Evolutionary conservation across 495 filamentous ascomycete genomes (phyloP), one percentile per base, ranked within the genome.

Genomic region (Aspergillus sclerotiicarbonarius): DNA sequence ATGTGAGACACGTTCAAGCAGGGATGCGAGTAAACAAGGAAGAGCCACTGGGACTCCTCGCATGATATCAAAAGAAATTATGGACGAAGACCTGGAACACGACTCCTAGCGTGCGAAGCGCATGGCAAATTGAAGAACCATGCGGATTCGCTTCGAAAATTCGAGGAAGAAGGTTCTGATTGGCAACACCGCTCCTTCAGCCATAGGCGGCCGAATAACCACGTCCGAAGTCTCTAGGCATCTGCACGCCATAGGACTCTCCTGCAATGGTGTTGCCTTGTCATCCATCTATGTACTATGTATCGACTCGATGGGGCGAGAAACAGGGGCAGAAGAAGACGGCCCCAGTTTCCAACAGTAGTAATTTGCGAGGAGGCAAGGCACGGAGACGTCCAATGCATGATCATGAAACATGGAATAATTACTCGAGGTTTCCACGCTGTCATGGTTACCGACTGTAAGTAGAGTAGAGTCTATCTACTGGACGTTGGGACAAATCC

Each of bases 51-150:
- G 25, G 3, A 31, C 47, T 50, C 47, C 47, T 50, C 47, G 56
- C 49, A 52, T 52, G 41, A 46, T 30, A 52, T 44, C 35, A 46
- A 41, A 51, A 57, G 18, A n/a, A 43, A 29, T 19, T 35, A 33
- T 39, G 21, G 31, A n/a, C 13, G 37, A 41, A 6, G 37, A 12
- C 37, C 20, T 30, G 20, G 50, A 30, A 33, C 18, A 43, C 15
- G 33, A 51, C 51, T 53, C 51, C 51, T 53, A 5, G 31, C 35
- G n/a, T 53, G 33, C 35, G 37, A 12, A n/a, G 37, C n/a, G 37
- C 37, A 41, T 41, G 37, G 37, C 37, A 41, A n/a, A 41, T 41
- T 41, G 37, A 41, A 41, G 18, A 53, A 43, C 29, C 19, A 43
- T 53, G 51, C 51, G 41, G 51, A 39, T n/a, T 41, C 37, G n/a